These are phyloP conservation scores for Curvularia lunata DNA, from an alignment of 2,329 filamentous ascomycete genomes.

Conservation along the genomic window DNA sequence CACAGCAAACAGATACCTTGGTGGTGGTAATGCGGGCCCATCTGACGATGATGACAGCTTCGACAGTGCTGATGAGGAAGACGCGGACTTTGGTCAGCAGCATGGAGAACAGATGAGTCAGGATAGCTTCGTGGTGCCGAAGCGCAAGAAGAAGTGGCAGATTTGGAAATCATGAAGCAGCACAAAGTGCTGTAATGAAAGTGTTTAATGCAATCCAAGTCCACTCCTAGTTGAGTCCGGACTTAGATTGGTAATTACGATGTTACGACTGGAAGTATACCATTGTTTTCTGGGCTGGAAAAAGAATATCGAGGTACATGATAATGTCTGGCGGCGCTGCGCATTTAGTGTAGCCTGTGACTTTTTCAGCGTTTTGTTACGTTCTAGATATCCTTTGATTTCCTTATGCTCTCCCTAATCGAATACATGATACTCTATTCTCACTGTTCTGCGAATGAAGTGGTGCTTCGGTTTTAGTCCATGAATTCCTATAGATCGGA, in stretches of 20 bases:
- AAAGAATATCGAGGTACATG: neutral
- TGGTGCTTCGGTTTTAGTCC: no score
- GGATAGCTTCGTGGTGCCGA: constrained; percentile 43
- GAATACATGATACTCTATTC: neutral
- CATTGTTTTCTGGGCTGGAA: neutral
- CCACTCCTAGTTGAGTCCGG: neutral
- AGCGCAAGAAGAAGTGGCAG: constrained; percentile 51
- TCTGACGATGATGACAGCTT: constrained; percentile 43
- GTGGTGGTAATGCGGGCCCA: constrained; percentile 31
- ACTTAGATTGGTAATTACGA: constrained; percentile 6
- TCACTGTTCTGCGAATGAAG: neutral
- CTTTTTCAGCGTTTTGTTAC: neutral
- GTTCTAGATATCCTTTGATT: neutral
- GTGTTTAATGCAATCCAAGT: neutral
- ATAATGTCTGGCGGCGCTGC: neutral
- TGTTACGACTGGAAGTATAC: constrained; percentile 9
- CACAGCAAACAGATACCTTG: constrained; percentile 39
- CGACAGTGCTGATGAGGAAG: constrained; percentile 32
- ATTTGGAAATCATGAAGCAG: constrained; percentile 37
- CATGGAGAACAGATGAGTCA: constrained; percentile 37
- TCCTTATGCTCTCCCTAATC: neutral
- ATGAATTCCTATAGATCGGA: no score
- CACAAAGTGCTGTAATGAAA: neutral
- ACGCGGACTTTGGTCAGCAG: constrained; percentile 34
- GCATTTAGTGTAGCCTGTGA: neutral